Base-by-base conservation (phyloP, 208 protist species). In the Trypanosoma scelopori region DNA sequence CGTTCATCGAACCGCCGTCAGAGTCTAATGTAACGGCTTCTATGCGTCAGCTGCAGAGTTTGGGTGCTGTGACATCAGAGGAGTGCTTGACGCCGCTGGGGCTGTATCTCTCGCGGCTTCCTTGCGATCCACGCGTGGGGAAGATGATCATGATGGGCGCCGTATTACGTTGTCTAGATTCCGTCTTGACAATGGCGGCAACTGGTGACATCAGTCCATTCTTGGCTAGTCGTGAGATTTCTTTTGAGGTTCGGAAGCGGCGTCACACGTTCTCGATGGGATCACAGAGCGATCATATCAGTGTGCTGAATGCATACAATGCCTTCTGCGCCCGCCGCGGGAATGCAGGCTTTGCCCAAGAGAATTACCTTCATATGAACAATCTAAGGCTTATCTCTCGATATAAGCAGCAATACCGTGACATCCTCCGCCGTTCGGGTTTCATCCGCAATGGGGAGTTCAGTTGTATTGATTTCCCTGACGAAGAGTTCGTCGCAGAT, bases 111-210 rank as follows among this genome's bases (percentile, higher is more conserved):
- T 75, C 90, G n/a, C 55, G 69, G 46, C 78, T 98, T 16, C 96
- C 96, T 7, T 89, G 93, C 49, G 91, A 97, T 47, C 78, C 83
- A 41, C 76, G 74, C 22, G 67, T 97, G 20, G 96, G 89, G 15
- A 98, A 98, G 70, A 96, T 98, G 91, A 87, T 98, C 42, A 74
- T 98, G 30, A 95, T 94, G 66, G 93, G 89, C 28, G 84, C 85
- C 11, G 82, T 98, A 5, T 78, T 99, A 50, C 55, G 79, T 43
- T 98, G 96, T 72, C 46, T 98, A 4, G 97, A 98, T 71, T 94
- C 95, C 0, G 81, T 94, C 3, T 73, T 98, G 39, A 98, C 95
- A 0, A 92, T 99, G 55, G 97, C 95, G 7, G 98, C 97, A 0
- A 78, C 82, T 28, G 67, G 73, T 15, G 85, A 92, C 53, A 73